Evolutionary conservation across 441 rosid species (phyloP).

Genomic region (Erysimum cheiri): DNA sequence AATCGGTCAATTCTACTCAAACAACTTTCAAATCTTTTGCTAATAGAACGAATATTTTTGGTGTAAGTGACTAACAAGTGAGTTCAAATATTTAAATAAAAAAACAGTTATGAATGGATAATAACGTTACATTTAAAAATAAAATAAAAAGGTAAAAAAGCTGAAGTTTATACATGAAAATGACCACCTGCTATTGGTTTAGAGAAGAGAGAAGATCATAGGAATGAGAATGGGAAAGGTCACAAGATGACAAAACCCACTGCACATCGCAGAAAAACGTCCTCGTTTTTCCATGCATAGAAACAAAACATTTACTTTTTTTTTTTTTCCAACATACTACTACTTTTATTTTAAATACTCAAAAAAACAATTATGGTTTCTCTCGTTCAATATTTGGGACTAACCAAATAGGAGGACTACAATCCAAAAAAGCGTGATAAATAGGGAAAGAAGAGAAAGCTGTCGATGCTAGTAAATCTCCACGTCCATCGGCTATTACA

Average conservation of each 20-base stretch:
- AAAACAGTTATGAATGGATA: background rate
- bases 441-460: no score
- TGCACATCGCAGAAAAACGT: background rate
- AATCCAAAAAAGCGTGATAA: no score
- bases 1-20: background rate
- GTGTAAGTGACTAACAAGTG: background rate
- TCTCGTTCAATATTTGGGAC: no score
- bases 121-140: background rate
- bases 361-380: no score
- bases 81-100: background rate
- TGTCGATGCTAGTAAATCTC: no score
- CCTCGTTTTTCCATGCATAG: background rate
- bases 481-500: no score
- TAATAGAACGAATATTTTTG: background rate
- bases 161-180: background rate
- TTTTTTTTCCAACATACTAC: no score
- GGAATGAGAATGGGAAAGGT: background rate
- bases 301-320: no score
- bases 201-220: slow-evolving; percentile 14
- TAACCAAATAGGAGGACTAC: no score
- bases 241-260: background rate
- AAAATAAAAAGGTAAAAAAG: background rate
- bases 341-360: no score
- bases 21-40: background rate
- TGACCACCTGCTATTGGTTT: background rate